phyloP scores from a whole-genome alignment of 2,329 filamentous ascomycete species.

The Stachybotrys chartarum region DNA sequence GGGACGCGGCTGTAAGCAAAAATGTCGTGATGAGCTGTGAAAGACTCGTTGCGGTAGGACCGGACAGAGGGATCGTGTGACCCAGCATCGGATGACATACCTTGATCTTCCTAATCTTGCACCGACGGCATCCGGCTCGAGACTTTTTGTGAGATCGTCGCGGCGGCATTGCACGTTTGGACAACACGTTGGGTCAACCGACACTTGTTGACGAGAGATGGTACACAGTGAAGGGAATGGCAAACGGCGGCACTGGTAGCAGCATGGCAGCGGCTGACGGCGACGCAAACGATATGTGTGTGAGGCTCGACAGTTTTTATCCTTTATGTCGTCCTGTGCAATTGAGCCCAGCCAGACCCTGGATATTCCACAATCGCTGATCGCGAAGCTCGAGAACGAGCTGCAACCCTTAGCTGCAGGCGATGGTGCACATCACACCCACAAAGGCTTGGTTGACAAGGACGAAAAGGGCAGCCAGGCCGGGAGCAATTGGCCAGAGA shows the following conservation, averaged over 20 bases:
- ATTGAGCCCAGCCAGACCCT: neutral
- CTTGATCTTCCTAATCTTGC: constrained; percentile 65
- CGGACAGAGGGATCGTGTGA: neutral
- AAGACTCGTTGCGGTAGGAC: neutral
- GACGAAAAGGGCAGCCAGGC: neutral
- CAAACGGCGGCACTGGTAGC: neutral
- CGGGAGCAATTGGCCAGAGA: too few relatives aligned
- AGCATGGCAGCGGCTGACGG: neutral
- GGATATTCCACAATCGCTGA: neutral
- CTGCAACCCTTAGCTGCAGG: neutral
- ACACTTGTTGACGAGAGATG: neutral
- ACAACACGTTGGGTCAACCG: neutral
- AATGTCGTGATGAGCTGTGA: neutral
- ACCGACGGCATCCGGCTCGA: constrained; percentile 57
- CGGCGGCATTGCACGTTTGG: constrained; percentile 45
- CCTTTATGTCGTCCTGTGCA: too few relatives aligned
- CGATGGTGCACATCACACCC: neutral
- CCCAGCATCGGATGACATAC: constrained; percentile 25
- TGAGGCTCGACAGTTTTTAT: neutral
- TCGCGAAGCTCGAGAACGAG: neutral
- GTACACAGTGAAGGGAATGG: neutral
- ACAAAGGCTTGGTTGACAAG: neutral
- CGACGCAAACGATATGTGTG: neutral
- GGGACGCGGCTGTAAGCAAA: neutral
- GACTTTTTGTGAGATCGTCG: constrained; percentile 65